A percentile compares a stretch with the other conserved stretches of the same genome.
Conservation (phyloP, 768 basidiomycete species). For the Auricularia sp. region DNA sequence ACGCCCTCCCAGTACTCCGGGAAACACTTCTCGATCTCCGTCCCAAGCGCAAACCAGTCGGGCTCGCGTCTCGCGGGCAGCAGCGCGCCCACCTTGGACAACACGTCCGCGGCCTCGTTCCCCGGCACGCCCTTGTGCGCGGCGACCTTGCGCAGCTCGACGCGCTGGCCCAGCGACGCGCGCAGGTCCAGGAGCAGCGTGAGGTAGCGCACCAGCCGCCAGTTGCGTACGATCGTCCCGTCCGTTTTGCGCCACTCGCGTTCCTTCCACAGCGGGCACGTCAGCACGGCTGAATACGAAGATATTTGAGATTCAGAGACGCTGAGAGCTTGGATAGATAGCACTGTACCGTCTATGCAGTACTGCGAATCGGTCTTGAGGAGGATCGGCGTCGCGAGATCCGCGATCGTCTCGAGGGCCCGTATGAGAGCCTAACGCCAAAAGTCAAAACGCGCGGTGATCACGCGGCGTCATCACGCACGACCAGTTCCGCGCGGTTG, state of each 20-base stretch:
- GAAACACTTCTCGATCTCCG: not conserved
- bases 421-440: not conserved
- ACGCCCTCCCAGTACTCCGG: not conserved
- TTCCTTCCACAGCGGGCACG: not conserved
- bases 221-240: not conserved
- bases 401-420: not conserved
- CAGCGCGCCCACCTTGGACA: not conserved
- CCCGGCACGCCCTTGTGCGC: not conserved
- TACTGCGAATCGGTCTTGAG: not conserved
- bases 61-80: not conserved
- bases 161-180: not conserved
- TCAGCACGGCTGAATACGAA: too few relatives aligned
- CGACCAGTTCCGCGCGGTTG: not conserved
- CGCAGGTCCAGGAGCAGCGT: not conserved
- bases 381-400: not conserved
- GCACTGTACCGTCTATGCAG: not conserved
- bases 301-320: too few relatives aligned
- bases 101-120: not conserved
- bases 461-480: not conserved
- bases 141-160: not conserved
- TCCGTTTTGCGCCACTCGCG: not conserved
- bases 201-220: not conserved
- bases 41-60: not conserved
- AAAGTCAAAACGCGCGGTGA: not conserved
- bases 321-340: too few relatives aligned